Conservation (phyloP, 1,284 basidiomycete species). For the Rhodotorula sp. region DNA sequence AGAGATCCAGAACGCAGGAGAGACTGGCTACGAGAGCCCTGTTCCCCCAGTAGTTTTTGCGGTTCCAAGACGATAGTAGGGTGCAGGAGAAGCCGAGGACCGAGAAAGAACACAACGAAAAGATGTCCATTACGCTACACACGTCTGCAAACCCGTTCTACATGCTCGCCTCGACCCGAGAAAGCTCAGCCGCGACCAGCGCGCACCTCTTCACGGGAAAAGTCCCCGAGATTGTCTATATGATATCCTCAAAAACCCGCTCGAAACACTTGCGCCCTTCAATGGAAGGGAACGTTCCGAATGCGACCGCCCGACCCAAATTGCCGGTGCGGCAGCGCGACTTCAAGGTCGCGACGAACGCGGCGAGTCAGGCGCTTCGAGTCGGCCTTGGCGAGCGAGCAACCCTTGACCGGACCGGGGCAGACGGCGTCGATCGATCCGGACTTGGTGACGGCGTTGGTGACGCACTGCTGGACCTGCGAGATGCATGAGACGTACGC, state of each 20-base stretch:
- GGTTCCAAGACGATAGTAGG: too few species aligned
- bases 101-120: too few species aligned
- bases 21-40: too few species aligned
- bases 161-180: too few species aligned
- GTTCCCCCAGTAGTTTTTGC: too few species aligned
- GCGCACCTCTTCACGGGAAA: background rate
- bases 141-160: too few species aligned
- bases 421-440: conserved; percentile 40
- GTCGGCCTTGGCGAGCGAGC: conserved; percentile 21
- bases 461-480: conserved; percentile 42
- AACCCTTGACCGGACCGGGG: conserved; percentile 38
- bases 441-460: conserved; percentile 30
- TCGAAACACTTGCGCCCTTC: background rate
- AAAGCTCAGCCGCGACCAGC: too few species aligned
- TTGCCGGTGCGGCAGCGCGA: background rate
- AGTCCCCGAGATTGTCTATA: background rate
- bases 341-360: background rate
- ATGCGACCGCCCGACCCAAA: conserved; percentile 15
- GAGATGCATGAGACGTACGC: conserved; percentile 40
- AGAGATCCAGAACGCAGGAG: too few species aligned
- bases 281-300: conserved; percentile 6
- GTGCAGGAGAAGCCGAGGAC: too few species aligned
- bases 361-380: conserved; percentile 1
- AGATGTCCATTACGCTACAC: too few species aligned
- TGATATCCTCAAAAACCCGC: background rate